Evolutionary conservation across 805 yeast genomes (phyloP).

Genomic region (Wickerhamiella domercqiae): DNA sequence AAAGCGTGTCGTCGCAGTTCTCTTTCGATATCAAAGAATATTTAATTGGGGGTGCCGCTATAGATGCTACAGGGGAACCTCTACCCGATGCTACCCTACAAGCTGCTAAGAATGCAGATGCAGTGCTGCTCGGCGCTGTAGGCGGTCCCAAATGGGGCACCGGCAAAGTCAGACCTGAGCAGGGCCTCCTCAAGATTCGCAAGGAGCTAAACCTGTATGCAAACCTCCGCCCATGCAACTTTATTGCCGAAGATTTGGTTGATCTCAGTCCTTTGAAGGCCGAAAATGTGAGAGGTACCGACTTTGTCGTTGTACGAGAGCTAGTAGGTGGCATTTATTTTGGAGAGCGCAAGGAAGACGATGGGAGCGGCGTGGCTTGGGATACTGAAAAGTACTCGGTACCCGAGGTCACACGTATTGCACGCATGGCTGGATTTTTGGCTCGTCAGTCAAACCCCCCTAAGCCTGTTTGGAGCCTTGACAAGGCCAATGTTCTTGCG

Average conservation of each 20-base stretch:
- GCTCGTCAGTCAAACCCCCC: conserved; percentile 92
- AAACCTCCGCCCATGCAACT: conserved; percentile 91
- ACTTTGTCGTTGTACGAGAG: conserved; percentile 88
- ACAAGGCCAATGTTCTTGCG: conserved; percentile 95
- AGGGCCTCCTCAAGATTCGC: conserved; percentile 84
- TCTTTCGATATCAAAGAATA: conserved; percentile 68
- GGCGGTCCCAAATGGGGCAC: conserved; percentile 99
- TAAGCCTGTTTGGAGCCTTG: conserved; percentile 86
- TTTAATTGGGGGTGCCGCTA: conserved; percentile 95
- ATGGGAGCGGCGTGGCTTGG: conserved; percentile 71
- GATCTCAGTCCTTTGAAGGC: conserved; percentile 79
- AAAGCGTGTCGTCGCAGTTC: conserved; percentile 37
- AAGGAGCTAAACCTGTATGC: conserved; percentile 91
- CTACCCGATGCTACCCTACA: conserved; percentile 70
- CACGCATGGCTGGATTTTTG: conserved; percentile 95
- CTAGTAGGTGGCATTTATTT: conserved; percentile 96
- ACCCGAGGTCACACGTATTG: conserved; percentile 84
- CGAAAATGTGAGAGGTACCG: conserved; percentile 77
- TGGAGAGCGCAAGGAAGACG: conserved; percentile 90
- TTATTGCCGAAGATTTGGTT: conserved; percentile 69
- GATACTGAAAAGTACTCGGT: conserved; percentile 90
- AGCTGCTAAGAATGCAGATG: conserved; percentile 78
- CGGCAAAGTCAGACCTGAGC: conserved; percentile 92
- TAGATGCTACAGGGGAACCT: conserved; percentile 91
- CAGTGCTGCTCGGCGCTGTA: conserved; percentile 93